Evolutionary conservation across 495 filamentous ascomycete genomes (phyloP), one percentile per base, ranked within the genome.

Genomic region (Talaromyces proteolyticus): DNA sequence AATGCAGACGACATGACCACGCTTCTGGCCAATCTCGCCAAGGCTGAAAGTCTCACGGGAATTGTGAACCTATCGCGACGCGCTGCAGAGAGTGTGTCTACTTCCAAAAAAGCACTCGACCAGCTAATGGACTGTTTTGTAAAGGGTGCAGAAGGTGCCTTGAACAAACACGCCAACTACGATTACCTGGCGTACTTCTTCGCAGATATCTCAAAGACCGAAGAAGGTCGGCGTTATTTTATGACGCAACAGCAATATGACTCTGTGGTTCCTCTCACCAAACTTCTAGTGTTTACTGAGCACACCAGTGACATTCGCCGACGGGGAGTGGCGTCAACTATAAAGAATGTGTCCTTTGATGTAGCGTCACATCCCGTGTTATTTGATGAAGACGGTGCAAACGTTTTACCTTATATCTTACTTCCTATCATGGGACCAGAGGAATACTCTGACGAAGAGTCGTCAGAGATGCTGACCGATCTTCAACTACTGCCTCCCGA

Each of bases 51-150:
- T 6, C 67, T 96, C 24, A 80, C 82, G 49, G 78, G 78, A 39
- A 66, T 97, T 20, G 59, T 88, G 12, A 69, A 70, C 2, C 68
- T 86, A 21, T 85, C 84, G 55, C 82, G 87, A 43, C 64, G 80
- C 8, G 45, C 59, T 34, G 84, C 86, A 5, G 75, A 75, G 14
- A 74, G 79, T 20, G 70, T 85, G 18, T 91, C 91, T 3, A 74
- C 61, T 4, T 85, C 86, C 3, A 74, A 82, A 24, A 71, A 81
- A 38, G 86, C 86, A 11, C 80, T 96, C 44, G 89, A 95, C 62
- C 94, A 97, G 61, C 70, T 97, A 17, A 84, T 97, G 57, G 93
- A 96, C 63, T 85, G 92, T 58, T 98, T 97, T 61, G 94, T 97
- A 49, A 91, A 89, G 67, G 91, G 91, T 11, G 82, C 87, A 3